These are phyloP conservation scores for Aspergillus pseudoviridinutans DNA, from an alignment of 2,329 filamentous ascomycete species.

Conservation along the genomic window DNA sequence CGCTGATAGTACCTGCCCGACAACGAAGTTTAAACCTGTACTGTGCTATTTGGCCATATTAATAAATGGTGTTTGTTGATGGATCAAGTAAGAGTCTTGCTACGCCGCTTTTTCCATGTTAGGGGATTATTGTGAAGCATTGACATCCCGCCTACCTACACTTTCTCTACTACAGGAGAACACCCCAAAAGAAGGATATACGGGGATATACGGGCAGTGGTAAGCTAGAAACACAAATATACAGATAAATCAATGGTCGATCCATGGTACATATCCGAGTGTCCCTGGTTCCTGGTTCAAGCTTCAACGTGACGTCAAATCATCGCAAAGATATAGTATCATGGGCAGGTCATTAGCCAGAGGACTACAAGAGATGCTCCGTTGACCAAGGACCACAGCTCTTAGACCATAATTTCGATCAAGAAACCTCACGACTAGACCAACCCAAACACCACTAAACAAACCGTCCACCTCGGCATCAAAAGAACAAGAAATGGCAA, in stretches of 20 bases:
- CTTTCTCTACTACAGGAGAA: not conserved
- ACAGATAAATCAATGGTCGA: not conserved
- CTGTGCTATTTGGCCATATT: not conserved
- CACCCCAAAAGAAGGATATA: not conserved
- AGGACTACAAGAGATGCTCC: not conserved
- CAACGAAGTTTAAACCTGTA: not conserved
- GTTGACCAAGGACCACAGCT: not conserved
- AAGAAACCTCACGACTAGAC: not conserved
- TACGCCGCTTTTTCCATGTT: not conserved
- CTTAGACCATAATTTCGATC: not conserved
- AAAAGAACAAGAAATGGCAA: not conserved
- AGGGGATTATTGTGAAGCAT: not conserved
- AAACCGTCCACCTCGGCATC: not conserved
- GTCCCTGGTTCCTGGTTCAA: not conserved
- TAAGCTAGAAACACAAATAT: not conserved
- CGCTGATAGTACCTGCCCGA: no score
- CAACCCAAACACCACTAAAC: not conserved
- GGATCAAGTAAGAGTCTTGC: not conserved
- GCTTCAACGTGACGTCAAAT: not conserved
- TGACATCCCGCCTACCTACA: no score
- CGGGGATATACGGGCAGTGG: not conserved
- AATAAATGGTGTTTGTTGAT: not conserved
- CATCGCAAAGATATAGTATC: not conserved
- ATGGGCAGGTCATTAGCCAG: constrained; percentile 5
- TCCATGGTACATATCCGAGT: not conserved